Conservation (phyloP, 1,284 basidiomycete genomes). For the Leccinum fallax region DNA sequence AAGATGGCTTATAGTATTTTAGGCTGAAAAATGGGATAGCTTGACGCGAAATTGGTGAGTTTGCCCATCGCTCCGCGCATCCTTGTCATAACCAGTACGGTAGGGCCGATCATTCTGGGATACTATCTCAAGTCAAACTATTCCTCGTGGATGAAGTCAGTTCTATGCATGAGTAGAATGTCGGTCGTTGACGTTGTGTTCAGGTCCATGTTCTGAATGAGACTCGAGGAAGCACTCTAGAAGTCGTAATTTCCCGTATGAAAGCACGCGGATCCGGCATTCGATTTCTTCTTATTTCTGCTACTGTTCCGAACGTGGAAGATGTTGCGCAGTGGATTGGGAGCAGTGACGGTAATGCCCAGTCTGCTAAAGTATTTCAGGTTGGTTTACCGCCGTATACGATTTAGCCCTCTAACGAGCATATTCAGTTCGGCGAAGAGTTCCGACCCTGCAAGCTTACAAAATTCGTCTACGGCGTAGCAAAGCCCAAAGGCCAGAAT, state of each 20-base stretch:
- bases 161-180: not conserved
- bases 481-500: slow-evolving; percentile 63
- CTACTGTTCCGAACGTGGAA: slow-evolving; percentile 91
- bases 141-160: slow-evolving; percentile 88
- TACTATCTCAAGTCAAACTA: slow-evolving; percentile 71
- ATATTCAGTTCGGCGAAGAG: slow-evolving; percentile 83
- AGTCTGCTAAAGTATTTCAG: slow-evolving; percentile 72
- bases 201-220: slow-evolving; percentile 95
- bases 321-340: slow-evolving; percentile 93
- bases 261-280: slow-evolving; percentile 69
- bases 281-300: slow-evolving; percentile 88
- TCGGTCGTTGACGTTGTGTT: not conserved
- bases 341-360: slow-evolving; percentile 34
- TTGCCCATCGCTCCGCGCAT: not conserved
- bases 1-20: slow-evolving; percentile 9
- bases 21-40: slow-evolving; percentile 97
- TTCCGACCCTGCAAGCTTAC: slow-evolving; percentile 85
- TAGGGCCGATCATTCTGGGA: slow-evolving; percentile 66
- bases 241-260: slow-evolving; percentile 95
- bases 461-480: slow-evolving; percentile 67
- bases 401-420: not conserved
- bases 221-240: slow-evolving; percentile 85
- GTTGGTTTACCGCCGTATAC: slow-evolving; percentile 40
- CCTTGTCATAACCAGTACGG: slow-evolving; percentile 12
- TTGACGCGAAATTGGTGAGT: slow-evolving; percentile 83